Conservation (phyloP, 768 basidiomycete genomes). For the Kwoniella newhampshirensis region DNA sequence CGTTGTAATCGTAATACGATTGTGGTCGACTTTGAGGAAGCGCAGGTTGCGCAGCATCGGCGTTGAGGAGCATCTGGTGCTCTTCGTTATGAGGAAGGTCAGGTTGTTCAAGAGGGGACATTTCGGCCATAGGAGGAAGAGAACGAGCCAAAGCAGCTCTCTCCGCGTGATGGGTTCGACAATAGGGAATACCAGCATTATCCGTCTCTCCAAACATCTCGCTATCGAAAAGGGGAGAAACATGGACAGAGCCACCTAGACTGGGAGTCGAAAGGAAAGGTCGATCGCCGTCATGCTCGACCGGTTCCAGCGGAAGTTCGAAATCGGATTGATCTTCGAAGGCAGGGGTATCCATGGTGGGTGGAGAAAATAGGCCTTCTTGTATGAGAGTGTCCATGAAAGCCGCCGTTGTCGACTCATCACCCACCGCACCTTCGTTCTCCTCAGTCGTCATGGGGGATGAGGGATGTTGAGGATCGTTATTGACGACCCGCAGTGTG, state of each 20-base stretch:
- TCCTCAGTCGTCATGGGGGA: conserved; percentile 11
- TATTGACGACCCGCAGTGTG: neutral
- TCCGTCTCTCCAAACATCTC: conserved; percentile 31
- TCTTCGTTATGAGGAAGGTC: conserved; percentile 32
- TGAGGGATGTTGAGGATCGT: conserved; percentile 2
- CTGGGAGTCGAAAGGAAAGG: conserved; percentile 46
- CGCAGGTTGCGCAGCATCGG: conserved; percentile 41
- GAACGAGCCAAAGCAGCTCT: conserved; percentile 41
- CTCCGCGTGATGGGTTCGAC: conserved; percentile 48
- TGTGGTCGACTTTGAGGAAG: conserved; percentile 11
- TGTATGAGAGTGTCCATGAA: conserved; percentile 51
- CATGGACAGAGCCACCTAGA: conserved; percentile 37
- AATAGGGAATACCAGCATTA: conserved; percentile 43
- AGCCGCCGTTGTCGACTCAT: conserved; percentile 44
- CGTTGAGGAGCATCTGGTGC: conserved; percentile 41
- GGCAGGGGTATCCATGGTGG: conserved; percentile 36
- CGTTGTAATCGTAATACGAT: conserved; percentile 18
- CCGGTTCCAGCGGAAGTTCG: conserved; percentile 19
- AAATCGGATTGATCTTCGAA: conserved; percentile 38
- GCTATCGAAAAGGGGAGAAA: conserved; percentile 30
- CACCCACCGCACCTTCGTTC: conserved; percentile 12
- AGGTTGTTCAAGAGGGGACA: conserved; percentile 32
- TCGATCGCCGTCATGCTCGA: conserved; percentile 18
- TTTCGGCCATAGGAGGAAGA: conserved; percentile 17
- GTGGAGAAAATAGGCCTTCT: conserved; percentile 52